Conservation (phyloP, 169 alveolate genomes). For the Plasmodium gallinaceum region DNA sequence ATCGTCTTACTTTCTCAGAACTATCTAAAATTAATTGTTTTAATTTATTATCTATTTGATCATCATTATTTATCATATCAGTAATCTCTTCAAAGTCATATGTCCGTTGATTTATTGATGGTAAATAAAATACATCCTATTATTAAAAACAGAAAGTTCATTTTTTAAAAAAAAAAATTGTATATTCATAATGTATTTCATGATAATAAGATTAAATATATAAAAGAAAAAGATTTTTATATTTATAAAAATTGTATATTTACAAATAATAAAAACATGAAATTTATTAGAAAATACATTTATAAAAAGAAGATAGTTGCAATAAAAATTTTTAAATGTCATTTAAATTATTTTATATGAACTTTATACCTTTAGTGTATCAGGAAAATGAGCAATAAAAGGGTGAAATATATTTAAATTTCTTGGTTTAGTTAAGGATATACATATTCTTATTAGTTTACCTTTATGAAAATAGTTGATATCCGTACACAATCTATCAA, state of each 20-base stretch:
- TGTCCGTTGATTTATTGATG: conserved; percentile 41
- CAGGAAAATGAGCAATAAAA: conserved; percentile 51
- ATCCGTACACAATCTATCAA: conserved; percentile 85
- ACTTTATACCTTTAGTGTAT: conserved; percentile 16
- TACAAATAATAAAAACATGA: no score
- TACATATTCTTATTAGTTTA: conserved; percentile 34
- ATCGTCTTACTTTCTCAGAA: conserved; percentile 20
- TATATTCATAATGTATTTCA: no score
- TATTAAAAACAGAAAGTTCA: background rate
- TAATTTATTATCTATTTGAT: conserved; percentile 9
- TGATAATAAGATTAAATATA: no score
- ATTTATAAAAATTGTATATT: no score
- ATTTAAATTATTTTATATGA: background rate
- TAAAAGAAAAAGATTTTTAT: no score
- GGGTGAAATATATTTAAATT: conserved; percentile 35
- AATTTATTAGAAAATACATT: no score
- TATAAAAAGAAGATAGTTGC: no score
- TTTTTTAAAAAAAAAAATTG: no score
- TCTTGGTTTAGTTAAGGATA: conserved; percentile 59
- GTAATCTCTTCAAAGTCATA: conserved; percentile 53
- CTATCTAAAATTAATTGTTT: conserved; percentile 20
- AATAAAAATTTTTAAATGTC: no score
- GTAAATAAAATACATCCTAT: conserved; percentile 57
- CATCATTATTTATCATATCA: conserved; percentile 29
- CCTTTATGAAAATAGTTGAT: conserved; percentile 60